Evolutionary conservation across 2,329 filamentous ascomycete species (phyloP), one percentile per base, ranked within the genome.

Genomic region (Myriangium duriaei): DNA sequence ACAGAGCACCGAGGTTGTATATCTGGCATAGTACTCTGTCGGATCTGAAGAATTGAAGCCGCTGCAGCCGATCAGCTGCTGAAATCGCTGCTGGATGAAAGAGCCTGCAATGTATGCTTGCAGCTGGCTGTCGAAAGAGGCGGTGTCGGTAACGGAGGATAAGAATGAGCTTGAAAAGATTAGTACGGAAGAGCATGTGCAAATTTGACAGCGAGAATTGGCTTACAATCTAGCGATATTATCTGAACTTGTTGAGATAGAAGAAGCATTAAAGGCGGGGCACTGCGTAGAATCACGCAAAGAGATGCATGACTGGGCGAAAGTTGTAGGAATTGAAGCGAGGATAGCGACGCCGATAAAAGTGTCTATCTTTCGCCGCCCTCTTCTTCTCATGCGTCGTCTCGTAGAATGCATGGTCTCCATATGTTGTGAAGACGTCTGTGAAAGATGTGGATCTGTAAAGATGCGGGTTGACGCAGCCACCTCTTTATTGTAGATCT

Each of bases 1-100:
- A 70, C 91, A 98, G 47, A 98, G 72, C 46, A 92, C 79, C 44
- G 82, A 91, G 32, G 77, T 91, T 4, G 88, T 93, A 62, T 88
- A 98, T 50, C 91, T 80, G 34, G 91, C 88, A 61, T 98, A 98
- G 52, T 87, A 74, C 51, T 81, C 72, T 48, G 75, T 79, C 3
- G 85, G 79, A 56, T 93, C 82, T 40, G 74, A 75, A 40, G 87
- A 71, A 52, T 91, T 75, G 51, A 95, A 68, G 45, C 73, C 72
- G 33, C 72, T 69, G 57, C 91, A 98, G 40, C 88, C 88, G 46
- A 98, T 72, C 33, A 85, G 67, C 37, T 72, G 68, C 57, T 82
- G 71, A 61, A 88, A 98, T 66, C 92, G 83, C 54, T 70, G 61
- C 53, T 78, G 73, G 36, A 88, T 74, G 63, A 87, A 96, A 45